Conservation (phyloP, 2,329 filamentous ascomycete genomes). For the Cordyceps pruinosa region DNA sequence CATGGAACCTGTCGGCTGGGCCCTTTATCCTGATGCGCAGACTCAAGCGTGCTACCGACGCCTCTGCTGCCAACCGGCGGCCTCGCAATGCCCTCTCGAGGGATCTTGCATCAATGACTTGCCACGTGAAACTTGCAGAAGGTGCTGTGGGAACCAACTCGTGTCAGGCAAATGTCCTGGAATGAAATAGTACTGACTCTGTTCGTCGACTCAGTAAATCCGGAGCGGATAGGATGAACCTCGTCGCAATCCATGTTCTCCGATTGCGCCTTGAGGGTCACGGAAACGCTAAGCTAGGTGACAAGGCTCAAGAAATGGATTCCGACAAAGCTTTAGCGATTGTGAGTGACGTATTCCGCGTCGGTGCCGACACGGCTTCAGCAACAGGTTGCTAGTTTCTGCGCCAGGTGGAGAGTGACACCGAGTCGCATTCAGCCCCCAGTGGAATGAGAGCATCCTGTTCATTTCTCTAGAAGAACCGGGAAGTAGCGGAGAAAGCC, state of each 20-base stretch:
- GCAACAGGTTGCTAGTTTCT: background rate
- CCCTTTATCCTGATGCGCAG: no score
- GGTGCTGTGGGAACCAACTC: background rate
- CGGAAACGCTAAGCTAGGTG: background rate
- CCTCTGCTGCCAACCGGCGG: no score
- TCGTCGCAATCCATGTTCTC: background rate
- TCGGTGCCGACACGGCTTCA: background rate
- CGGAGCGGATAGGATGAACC: background rate
- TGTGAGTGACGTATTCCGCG: background rate
- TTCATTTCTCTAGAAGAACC: background rate
- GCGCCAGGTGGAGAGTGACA: background rate
- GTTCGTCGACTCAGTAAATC: background rate
- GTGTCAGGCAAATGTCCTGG: no score
- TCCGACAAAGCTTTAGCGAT: background rate
- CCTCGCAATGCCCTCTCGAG: background rate
- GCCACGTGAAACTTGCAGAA: background rate
- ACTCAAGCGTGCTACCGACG: no score
- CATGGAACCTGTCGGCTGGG: no score
- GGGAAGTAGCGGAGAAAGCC: background rate
- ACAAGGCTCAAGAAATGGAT: background rate
- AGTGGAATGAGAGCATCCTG: background rate
- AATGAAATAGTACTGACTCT: background rate
- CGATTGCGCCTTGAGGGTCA: background rate
- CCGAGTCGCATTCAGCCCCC: slow-evolving; percentile 6
- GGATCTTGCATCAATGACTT: background rate